phyloP scores from a whole-genome alignment of 1,284 basidiomycete species.

The Stereum hirsutum region DNA sequence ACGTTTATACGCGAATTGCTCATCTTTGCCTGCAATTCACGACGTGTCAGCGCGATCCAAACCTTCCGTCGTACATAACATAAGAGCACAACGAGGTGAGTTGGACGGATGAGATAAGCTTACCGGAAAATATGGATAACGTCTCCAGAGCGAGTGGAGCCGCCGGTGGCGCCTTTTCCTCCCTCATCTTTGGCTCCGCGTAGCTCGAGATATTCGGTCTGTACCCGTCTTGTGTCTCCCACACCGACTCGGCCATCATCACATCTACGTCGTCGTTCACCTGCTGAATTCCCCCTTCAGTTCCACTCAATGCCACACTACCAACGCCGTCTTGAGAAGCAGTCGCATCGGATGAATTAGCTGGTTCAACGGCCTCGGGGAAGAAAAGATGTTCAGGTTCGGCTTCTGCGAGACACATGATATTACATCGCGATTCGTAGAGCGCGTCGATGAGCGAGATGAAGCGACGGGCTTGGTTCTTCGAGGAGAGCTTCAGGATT shows the following conservation, averaged over 20 bases:
- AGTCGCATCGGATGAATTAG: too few relatives aligned
- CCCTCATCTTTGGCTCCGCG: constrained; percentile 30
- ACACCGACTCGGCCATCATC: constrained; percentile 52
- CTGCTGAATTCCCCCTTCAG: constrained; percentile 10
- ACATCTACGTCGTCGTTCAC: constrained; percentile 28
- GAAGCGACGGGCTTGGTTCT: constrained; percentile 64
- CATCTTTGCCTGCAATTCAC: constrained; percentile 39
- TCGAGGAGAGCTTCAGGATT: constrained; percentile 43
- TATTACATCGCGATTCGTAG: constrained; percentile 36
- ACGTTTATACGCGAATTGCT: constrained; percentile 61
- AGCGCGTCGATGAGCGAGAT: constrained; percentile 69
- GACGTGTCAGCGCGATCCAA: not conserved
- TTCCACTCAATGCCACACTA: too few relatives aligned
- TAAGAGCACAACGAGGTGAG: not conserved
- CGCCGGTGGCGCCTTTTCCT: constrained; percentile 19
- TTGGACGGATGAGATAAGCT: constrained; percentile 3
- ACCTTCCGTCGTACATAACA: too few relatives aligned
- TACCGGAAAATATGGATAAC: constrained; percentile 58
- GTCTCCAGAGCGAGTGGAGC: constrained; percentile 28
- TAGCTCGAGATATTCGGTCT: constrained; percentile 57
- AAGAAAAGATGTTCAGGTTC: constrained; percentile 50
- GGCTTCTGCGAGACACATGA: constrained; percentile 38
- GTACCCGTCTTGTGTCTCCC: constrained; percentile 46
- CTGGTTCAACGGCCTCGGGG: constrained; percentile 36
- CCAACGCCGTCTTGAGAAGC: too few relatives aligned